A percentile compares a stretch with the other conserved stretches of the same genome.
Evolutionary conservation across 345 rosid genomes (phyloP).

Genomic region (Gossypium mustelinum): DNA sequence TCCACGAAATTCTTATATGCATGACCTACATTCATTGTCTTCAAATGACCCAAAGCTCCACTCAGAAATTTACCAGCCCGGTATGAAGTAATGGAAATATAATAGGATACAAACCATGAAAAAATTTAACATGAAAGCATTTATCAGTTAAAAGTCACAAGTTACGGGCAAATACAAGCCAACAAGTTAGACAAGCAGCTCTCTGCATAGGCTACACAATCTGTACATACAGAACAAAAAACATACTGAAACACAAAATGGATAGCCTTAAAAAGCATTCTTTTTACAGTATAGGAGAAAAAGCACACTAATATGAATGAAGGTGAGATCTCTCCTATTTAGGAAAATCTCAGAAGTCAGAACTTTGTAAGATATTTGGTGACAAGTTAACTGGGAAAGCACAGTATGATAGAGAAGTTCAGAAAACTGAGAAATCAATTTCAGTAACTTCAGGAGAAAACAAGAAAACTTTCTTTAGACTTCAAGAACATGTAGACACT

Average conservation of each 20-base stretch:
- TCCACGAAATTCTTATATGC: neutral
- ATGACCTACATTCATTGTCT: neutral
- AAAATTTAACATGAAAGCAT: neutral
- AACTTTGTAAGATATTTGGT: neutral
- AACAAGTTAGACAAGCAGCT: neutral
- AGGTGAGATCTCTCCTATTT: neutral
- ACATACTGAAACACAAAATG: neutral
- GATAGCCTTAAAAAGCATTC: neutral
- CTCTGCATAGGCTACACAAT: neutral
- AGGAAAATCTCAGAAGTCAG: neutral
- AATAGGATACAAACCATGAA: neutral
- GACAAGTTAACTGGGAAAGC: neutral
- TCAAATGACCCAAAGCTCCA: neutral
- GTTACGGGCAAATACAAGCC: neutral
- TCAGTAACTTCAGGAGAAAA: neutral
- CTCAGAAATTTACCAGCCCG: slow-evolving; percentile 7
- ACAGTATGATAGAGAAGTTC: neutral
- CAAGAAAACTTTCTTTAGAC: neutral
- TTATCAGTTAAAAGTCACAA: slow-evolving; percentile 3
- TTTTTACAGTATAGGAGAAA: neutral
- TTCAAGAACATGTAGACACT: neutral
- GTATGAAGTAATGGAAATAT: neutral
- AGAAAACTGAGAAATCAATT: neutral
- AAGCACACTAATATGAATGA: neutral
- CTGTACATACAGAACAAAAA: neutral